Conservation (phyloP, 345 rosid genomes). For the Ceriops zippeliana region DNA sequence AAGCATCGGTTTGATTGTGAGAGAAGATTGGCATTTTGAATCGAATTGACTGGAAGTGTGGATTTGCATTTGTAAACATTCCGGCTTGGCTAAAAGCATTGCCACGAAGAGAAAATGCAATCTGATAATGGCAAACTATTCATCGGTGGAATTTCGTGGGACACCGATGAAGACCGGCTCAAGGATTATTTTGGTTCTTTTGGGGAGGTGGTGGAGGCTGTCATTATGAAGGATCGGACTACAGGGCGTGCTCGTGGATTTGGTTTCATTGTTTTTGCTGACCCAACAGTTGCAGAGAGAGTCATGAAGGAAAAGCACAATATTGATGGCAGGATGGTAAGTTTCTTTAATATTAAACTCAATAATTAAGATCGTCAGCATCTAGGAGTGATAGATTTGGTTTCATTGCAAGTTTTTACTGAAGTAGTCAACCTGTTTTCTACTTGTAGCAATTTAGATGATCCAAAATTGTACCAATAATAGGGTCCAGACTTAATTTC, state of each 20-base stretch:
- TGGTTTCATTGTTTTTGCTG: slow-evolving; percentile 91
- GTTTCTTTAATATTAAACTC: slow-evolving; percentile 8
- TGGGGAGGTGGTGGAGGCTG: slow-evolving; percentile 95
- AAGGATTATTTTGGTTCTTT: slow-evolving; percentile 81
- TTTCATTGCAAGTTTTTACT: no score
- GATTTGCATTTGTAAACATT: slow-evolving; percentile 18
- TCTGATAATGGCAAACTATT: slow-evolving; percentile 88
- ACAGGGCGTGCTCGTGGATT: slow-evolving; percentile 99
- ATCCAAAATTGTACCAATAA: no score
- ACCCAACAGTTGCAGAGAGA: slow-evolving; percentile 80
- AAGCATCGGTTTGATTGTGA: slow-evolving; percentile 1
- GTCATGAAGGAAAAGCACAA: slow-evolving; percentile 82
- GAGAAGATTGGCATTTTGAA: slow-evolving; percentile 10
- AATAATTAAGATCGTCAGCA: no score
- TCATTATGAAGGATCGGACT: slow-evolving; percentile 95
- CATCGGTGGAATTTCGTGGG: slow-evolving; percentile 99
- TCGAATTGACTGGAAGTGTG: slow-evolving; percentile 4
- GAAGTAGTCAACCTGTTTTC: no score
- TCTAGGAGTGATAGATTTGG: no score
- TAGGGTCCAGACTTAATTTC: slow-evolving; percentile 12
- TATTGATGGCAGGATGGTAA: slow-evolving; percentile 93
- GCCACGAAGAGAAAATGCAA: slow-evolving; percentile 56
- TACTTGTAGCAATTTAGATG: slow-evolving; percentile 23
- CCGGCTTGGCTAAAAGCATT: slow-evolving; percentile 9
- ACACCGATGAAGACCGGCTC: slow-evolving; percentile 89